Conservation (phyloP, 306 rosid genomes). For the Malus orientalis region DNA sequence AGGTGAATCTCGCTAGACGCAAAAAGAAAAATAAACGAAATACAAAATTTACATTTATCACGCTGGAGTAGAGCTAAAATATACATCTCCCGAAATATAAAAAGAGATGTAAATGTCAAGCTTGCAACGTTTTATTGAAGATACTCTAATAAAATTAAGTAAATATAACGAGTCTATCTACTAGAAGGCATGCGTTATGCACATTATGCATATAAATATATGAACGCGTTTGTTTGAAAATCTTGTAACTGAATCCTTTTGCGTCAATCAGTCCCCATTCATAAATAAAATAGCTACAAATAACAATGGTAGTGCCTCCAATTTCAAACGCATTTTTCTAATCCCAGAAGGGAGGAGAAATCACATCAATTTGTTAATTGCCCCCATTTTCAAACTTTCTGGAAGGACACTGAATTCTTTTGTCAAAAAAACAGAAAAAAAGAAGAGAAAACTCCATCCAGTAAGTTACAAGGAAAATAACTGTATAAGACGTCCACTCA, state of each 20-base stretch:
- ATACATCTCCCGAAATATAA: no score
- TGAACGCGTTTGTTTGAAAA: slow-evolving; percentile 3
- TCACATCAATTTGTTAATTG: neutral
- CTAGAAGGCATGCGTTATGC: neutral
- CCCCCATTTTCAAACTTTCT: slow-evolving; percentile 5
- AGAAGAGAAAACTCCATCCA: no score
- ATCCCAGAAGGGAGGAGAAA: neutral
- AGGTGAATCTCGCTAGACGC: no score
- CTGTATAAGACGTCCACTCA: no score
- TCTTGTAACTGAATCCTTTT: neutral
- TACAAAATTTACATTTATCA: no score
- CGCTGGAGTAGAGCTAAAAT: no score
- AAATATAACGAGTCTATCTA: neutral
- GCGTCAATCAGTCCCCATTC: neutral
- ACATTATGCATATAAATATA: neutral
- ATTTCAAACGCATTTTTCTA: neutral
- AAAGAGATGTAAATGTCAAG: no score
- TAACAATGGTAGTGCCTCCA: neutral
- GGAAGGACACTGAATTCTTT: neutral
- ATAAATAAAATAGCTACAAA: neutral
- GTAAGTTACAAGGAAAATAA: no score
- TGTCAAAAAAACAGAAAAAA: no score
- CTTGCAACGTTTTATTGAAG: no score
- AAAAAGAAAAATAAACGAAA: no score
- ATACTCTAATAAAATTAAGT: no score